Conservation (phyloP, 2,329 filamentous ascomycete genomes). For the Penicillium thymicola region DNA sequence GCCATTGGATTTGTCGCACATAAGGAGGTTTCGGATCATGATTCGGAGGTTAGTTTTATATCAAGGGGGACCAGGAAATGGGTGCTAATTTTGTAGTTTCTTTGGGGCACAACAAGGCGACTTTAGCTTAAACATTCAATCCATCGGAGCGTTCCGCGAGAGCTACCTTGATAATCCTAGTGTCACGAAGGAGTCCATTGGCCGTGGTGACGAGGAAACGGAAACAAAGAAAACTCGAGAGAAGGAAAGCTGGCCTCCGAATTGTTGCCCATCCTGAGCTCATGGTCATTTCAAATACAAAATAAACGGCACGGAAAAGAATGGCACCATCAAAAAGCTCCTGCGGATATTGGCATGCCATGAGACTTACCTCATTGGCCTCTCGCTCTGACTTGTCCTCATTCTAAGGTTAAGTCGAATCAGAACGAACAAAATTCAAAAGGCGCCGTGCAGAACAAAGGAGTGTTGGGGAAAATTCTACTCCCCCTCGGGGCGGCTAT, state of each 20-base stretch:
- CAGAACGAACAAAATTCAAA: neutral
- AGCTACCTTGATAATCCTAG: constrained; percentile 14
- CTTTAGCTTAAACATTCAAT: constrained; percentile 58
- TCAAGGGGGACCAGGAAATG: neutral
- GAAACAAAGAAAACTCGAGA: neutral
- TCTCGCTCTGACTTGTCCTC: neutral
- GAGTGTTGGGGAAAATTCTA: neutral
- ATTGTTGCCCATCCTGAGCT: neutral
- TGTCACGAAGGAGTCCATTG: neutral
- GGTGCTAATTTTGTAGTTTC: constrained; percentile 54
- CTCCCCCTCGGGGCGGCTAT: neutral
- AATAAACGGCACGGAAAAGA: neutral
- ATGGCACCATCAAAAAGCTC: neutral
- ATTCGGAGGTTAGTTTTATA: constrained; percentile 65
- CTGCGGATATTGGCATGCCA: neutral
- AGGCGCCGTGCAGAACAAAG: neutral
- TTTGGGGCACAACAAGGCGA: constrained; percentile 70
- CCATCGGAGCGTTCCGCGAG: constrained; percentile 39
- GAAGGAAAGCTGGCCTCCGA: neutral
- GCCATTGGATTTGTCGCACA: constrained; percentile 55
- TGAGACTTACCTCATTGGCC: neutral
- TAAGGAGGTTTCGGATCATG: constrained; percentile 73
- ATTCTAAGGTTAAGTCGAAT: neutral
- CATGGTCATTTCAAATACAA: neutral
- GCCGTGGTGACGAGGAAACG: neutral